Conservation (phyloP, 306 rosid genomes). For the Senna tora region DNA sequence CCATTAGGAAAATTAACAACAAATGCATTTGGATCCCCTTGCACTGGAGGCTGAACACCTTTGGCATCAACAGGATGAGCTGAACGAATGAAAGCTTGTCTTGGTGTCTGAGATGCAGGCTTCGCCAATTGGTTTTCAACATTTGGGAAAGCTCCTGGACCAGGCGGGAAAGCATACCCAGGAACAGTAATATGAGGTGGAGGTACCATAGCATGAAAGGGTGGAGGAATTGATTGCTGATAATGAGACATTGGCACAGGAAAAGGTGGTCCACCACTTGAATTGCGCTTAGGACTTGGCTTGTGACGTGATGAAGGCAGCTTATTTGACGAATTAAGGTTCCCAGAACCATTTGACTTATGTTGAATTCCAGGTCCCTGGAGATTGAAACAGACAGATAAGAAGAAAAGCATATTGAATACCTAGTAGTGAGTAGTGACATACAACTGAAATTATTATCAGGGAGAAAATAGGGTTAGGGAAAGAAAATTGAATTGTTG, state of each 20-base stretch:
- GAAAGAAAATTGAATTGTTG: too few species aligned
- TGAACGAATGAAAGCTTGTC: constrained; percentile 60
- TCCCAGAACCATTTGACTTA: constrained; percentile 63
- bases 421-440: background rate
- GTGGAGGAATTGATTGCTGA: constrained; percentile 55
- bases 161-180: constrained; percentile 65
- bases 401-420: constrained; percentile 19
- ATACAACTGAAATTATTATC: constrained; percentile 10
- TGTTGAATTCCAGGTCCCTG: constrained; percentile 53
- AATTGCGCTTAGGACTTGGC: constrained; percentile 59
- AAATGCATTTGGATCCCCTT: constrained; percentile 65
- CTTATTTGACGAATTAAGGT: constrained; percentile 53
- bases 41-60: constrained; percentile 54
- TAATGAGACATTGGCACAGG: constrained; percentile 62
- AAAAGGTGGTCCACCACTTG: constrained; percentile 55
- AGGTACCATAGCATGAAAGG: constrained; percentile 59
- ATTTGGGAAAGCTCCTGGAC: constrained; percentile 59
- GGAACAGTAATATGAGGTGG: constrained; percentile 67
- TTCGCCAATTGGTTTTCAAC: constrained; percentile 58
- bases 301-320: constrained; percentile 58
- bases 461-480: background rate
- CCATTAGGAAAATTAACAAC: constrained; percentile 57
- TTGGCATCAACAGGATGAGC: constrained; percentile 47
- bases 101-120: constrained; percentile 59
- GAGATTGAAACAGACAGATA: constrained; percentile 31